Percentiles rank a stretch among this genome's conserved stretches.
Conservation (phyloP, 208 protist species). For the Leishmania major region DNA sequence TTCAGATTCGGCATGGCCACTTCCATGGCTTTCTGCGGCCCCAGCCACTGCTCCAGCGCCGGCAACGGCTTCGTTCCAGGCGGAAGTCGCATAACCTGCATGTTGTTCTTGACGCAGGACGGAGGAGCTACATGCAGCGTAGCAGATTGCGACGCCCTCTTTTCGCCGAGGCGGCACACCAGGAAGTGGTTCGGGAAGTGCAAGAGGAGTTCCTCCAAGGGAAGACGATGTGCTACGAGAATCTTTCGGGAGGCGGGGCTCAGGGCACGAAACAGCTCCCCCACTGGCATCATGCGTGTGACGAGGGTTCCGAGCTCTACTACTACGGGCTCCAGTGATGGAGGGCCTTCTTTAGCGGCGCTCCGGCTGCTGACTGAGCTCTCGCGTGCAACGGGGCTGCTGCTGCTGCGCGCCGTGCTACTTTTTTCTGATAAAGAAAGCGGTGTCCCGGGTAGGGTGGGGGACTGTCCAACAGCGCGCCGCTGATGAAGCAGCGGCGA, state of each 20-base stretch:
- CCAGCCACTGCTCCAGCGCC: constrained; percentile 21
- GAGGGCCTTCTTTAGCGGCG: not conserved
- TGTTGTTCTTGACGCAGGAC: not conserved
- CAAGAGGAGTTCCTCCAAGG: constrained; percentile 63
- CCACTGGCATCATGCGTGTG: constrained; percentile 38
- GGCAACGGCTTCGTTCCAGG: constrained; percentile 11
- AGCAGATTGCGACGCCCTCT: not conserved
- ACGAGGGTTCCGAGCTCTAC: constrained; percentile 21
- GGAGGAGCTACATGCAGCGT: constrained; percentile 9
- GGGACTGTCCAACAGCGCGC: not conserved
- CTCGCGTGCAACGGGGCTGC: not conserved
- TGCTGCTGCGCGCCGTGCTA: not conserved
- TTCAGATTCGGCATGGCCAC: not conserved
- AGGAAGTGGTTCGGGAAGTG: constrained; percentile 59
- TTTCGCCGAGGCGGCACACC: constrained; percentile 18
- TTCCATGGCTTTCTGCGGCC: not conserved
- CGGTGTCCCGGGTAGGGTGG: not conserved
- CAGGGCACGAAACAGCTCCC: constrained; percentile 47
- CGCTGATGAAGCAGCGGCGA: constrained; percentile 9
- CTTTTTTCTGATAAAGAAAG: not conserved
- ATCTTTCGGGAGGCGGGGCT: constrained; percentile 35
- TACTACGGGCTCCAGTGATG: constrained; percentile 26
- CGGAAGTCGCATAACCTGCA: not conserved
- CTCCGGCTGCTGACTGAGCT: not conserved
- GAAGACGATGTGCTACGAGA: constrained; percentile 42